These are phyloP conservation scores for Russula earlei DNA, from an alignment of 768 basidiomycete genomes.

Conservation along the genomic window DNA sequence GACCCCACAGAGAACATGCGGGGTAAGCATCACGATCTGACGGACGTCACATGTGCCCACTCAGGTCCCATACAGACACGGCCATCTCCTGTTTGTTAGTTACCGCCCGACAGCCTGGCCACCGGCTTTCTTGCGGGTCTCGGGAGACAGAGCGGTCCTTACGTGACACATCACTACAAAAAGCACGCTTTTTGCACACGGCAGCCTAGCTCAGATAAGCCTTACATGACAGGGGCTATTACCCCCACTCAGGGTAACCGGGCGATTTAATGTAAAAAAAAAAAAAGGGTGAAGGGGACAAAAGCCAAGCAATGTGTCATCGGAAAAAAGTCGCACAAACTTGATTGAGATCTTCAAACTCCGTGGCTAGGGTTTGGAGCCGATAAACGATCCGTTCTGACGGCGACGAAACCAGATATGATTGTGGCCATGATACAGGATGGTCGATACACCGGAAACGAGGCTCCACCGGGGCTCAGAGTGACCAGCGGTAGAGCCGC, in stretches of 20 bases:
- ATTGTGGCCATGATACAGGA: background rate
- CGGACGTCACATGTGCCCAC: constrained; percentile 4
- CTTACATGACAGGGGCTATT: background rate
- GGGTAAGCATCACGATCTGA: constrained; percentile 8
- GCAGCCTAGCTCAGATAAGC: background rate
- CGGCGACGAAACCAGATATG: background rate
- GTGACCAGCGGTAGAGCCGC: background rate
- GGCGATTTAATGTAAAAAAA: constrained; percentile 1
- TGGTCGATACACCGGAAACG: background rate
- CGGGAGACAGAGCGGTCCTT: constrained; percentile 6
- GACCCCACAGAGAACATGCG: constrained; percentile 11
- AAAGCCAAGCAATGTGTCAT: no score
- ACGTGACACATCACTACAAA: constrained; percentile 7
- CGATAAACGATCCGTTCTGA: background rate
- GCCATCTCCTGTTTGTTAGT: constrained; percentile 4
- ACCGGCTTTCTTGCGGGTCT: background rate
- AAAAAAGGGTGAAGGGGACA: no score
- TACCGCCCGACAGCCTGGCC: constrained; percentile 2
- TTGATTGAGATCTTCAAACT: background rate
- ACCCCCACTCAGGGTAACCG: background rate
- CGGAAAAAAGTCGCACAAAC: constrained; percentile 7
- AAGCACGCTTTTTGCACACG: constrained; percentile 3
- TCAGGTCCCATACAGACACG: background rate
- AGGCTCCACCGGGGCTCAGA: background rate
- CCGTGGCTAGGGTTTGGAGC: constrained; percentile 1